Conservation (phyloP, 179 eudicot genomes). For the Spergularia azorica region DNA sequence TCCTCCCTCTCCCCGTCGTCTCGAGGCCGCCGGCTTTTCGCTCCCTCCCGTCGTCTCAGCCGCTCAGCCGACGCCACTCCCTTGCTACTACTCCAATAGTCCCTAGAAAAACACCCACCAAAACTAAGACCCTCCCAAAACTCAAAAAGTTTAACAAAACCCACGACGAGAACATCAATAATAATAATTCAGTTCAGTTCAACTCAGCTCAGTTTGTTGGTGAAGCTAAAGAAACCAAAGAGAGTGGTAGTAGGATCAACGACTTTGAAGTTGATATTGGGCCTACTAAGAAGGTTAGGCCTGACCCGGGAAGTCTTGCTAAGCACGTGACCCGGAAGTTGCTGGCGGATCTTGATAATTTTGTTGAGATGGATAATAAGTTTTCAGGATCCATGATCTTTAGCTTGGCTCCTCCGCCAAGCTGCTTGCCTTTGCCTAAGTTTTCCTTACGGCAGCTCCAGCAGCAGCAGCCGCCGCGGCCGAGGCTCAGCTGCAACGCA, state of each 20-base stretch:
- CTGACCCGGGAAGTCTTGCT: background rate
- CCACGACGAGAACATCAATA: background rate
- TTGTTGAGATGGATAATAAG: constrained; percentile 16
- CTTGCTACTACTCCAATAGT: background rate
- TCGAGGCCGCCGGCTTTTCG: constrained; percentile 9
- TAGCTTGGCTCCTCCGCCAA: constrained; percentile 60
- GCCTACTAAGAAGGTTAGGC: background rate
- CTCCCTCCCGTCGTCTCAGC: constrained; percentile 6
- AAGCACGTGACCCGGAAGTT: too few species aligned
- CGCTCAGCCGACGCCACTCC: background rate
- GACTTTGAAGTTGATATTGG: background rate
- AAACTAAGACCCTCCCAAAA: background rate
- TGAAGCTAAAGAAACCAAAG: background rate
- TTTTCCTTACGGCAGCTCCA: constrained; percentile 40
- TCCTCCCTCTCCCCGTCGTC: constrained; percentile 27
- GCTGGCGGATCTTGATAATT: too few species aligned
- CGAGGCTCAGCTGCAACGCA: constrained; percentile 42
- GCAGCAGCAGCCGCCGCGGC: background rate
- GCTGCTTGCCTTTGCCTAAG: constrained; percentile 71
- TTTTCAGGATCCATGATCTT: constrained; percentile 31
- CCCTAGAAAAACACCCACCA: constrained; percentile 6
- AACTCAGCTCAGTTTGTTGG: background rate
- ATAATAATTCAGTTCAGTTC: background rate
- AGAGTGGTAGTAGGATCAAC: too few species aligned
- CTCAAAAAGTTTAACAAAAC: background rate